A percentile compares a stretch with the other conserved stretches of the same genome.
phyloP scores from a whole-genome alignment of 768 basidiomycete species.

The Termitomyces sp. region DNA sequence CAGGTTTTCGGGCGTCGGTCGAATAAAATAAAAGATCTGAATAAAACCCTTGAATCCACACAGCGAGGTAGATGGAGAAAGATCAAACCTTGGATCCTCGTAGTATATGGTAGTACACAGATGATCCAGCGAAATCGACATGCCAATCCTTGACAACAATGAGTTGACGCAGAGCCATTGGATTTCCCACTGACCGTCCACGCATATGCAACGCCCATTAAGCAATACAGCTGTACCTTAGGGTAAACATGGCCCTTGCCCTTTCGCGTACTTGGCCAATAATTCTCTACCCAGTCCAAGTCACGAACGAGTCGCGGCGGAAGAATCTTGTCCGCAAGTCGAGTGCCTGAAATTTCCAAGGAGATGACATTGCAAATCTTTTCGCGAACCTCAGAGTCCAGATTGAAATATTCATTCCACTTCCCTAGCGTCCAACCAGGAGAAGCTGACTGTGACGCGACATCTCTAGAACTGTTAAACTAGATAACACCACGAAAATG shows the following conservation, averaged over 20 bases:
- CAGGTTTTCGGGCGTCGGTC: conserved; percentile 82
- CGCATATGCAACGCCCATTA: conserved; percentile 91
- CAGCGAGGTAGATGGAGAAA: not conserved
- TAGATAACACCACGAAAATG: not conserved
- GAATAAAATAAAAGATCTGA: conserved; percentile 93
- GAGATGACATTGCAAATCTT: conserved; percentile 96
- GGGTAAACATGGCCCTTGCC: conserved; percentile 76
- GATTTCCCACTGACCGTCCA: conserved; percentile 76
- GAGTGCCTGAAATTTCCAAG: conserved; percentile 86
- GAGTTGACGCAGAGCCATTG: not conserved
- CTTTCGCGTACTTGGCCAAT: conserved; percentile 82
- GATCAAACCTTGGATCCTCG: conserved; percentile 71
- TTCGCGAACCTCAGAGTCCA: conserved; percentile 65
- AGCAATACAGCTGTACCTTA: conserved; percentile 93
- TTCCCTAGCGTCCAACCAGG: conserved; percentile 87
- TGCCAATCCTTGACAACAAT: conserved; percentile 84
- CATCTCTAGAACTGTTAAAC: conserved; percentile 47
- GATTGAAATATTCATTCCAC: conserved; percentile 87
- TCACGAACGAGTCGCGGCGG: conserved; percentile 86
- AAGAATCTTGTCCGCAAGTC: conserved; percentile 71
- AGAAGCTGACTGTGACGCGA: conserved; percentile 80
- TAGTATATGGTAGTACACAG: conserved; percentile 96
- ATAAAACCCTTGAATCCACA: conserved; percentile 3
- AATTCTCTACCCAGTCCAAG: conserved; percentile 95
- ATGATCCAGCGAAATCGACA: conserved; percentile 95